Conservation (phyloP, 768 basidiomycete species). For the Pulveroboletus ravenelii region DNA sequence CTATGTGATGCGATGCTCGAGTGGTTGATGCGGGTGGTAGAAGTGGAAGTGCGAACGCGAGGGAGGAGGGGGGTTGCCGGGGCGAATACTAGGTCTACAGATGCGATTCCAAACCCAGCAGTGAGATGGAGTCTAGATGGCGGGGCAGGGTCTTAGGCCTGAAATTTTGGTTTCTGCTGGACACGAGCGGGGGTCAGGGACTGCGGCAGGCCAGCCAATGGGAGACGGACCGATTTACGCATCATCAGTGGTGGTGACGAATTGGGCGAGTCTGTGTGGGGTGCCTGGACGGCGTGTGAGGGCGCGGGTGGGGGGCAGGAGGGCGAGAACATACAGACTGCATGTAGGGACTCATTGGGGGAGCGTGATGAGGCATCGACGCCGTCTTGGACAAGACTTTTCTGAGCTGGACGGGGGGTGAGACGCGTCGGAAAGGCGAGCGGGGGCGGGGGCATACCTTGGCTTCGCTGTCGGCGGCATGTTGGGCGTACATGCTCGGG, state of each 20-base stretch:
- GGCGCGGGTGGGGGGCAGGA: not conserved
- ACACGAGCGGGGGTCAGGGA: not conserved
- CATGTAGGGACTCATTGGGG: conserved; percentile 31
- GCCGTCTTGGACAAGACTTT: conserved; percentile 56
- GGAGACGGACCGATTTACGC: conserved; percentile 44
- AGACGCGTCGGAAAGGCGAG: conserved; percentile 3
- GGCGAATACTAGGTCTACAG: conserved; percentile 22
- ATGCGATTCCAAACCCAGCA: conserved; percentile 9
- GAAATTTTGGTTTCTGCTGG: conserved; percentile 34
- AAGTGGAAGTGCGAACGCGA: conserved; percentile 10
- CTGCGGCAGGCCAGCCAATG: too few relatives aligned
- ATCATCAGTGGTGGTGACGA: conserved; percentile 51
- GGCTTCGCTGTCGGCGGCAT: conserved; percentile 68
- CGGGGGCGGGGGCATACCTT: conserved; percentile 43
- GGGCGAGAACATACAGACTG: conserved; percentile 32
- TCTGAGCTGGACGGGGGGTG: conserved; percentile 42
- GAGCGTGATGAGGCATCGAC: conserved; percentile 32
- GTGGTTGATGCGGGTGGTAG: conserved; percentile 15
- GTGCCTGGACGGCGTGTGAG: conserved; percentile 30
- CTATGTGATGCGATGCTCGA: conserved; percentile 27
- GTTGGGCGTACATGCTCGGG: conserved; percentile 63
- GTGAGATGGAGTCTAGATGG: conserved; percentile 6
- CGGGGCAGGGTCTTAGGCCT: conserved; percentile 18
- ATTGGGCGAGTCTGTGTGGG: conserved; percentile 33
- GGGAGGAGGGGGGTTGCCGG: conserved; percentile 11